Percentiles rank a stretch among this genome's conserved stretches.
Evolutionary conservation across 2,329 filamentous ascomycete species (phyloP).

Genomic region (Ophiostoma montium): DNA sequence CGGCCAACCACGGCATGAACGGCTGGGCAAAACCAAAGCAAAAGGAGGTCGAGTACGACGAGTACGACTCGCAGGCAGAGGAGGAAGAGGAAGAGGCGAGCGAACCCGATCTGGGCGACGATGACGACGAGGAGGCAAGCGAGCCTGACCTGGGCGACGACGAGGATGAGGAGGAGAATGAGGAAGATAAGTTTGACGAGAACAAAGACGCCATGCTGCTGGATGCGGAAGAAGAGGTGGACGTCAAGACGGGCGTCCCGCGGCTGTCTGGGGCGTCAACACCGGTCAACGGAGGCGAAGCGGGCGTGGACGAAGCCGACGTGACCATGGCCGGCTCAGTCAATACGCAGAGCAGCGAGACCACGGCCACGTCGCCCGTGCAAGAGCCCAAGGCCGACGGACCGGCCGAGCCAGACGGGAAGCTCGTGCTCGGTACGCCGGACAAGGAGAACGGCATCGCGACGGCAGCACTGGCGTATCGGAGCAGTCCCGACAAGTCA

Average conservation of each 20-base stretch:
- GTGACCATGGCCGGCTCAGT: slow-evolving; percentile 7
- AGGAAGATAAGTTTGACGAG: slow-evolving; percentile 39
- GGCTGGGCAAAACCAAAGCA: slow-evolving; percentile 28
- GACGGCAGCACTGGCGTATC: slow-evolving; percentile 36
- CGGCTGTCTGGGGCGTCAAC: slow-evolving; percentile 8
- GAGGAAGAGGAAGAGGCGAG: slow-evolving; percentile 43
- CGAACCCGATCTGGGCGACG: slow-evolving; percentile 62
- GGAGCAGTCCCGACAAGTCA: slow-evolving; percentile 47
- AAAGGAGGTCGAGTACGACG: slow-evolving; percentile 23
- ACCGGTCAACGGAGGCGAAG: slow-evolving; percentile 5
- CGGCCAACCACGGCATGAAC: slow-evolving; percentile 34
- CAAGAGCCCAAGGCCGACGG: not conserved
- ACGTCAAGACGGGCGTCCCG: not conserved
- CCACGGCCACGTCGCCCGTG: slow-evolving; percentile 6
- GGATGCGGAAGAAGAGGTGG: slow-evolving; percentile 33
- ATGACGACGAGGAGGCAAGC: slow-evolving; percentile 49
- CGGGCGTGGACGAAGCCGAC: not conserved
- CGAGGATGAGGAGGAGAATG: slow-evolving; percentile 40
- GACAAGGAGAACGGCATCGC: slow-evolving; percentile 14
- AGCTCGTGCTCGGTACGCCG: slow-evolving; percentile 5
- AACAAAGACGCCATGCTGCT: slow-evolving; percentile 40
- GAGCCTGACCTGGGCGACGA: slow-evolving; percentile 26
- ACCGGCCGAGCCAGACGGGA: not conserved
- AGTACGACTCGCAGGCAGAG: slow-evolving; percentile 38
- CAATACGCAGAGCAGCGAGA: slow-evolving; percentile 7